phyloP scores from a whole-genome alignment of 345 rosid genomes.

The Brassica cretica region DNA sequence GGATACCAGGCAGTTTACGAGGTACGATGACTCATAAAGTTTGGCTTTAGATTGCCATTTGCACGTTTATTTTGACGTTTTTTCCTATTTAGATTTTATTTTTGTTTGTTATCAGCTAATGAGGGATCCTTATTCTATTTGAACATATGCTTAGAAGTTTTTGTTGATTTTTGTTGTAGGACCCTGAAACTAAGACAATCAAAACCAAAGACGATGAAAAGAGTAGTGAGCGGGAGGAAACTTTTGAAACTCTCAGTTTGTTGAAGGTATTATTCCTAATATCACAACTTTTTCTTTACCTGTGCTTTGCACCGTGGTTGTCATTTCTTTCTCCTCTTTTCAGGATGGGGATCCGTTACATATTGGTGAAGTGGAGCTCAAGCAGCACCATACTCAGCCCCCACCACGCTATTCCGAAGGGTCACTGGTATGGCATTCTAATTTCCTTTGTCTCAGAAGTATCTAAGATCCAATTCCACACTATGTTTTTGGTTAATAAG shows the following conservation, averaged over 20 bases:
- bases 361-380: slow-evolving; percentile 55
- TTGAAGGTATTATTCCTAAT: slow-evolving; percentile 54
- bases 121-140: slow-evolving; percentile 2
- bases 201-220: slow-evolving; percentile 51
- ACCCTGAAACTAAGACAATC: slow-evolving; percentile 60
- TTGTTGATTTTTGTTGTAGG: slow-evolving; percentile 49
- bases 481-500: slow-evolving; percentile 1
- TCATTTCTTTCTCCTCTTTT: slow-evolving; percentile 25
- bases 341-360: slow-evolving; percentile 65
- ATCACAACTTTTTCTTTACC: slow-evolving; percentile 2
- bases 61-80: slow-evolving; percentile 9
- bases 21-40: slow-evolving; percentile 50
- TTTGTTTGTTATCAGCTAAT: slow-evolving; percentile 17
- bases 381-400: slow-evolving; percentile 84
- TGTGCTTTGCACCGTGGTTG: background rate
- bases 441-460: slow-evolving; percentile 21
- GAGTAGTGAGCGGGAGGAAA: slow-evolving; percentile 44
- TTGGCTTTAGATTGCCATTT: slow-evolving; percentile 13
- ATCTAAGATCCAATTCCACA: background rate
- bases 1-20: slow-evolving; percentile 87
- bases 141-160: slow-evolving; percentile 13
- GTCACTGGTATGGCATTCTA: slow-evolving; percentile 63
- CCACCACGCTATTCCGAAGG: slow-evolving; percentile 89
- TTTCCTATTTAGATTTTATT: slow-evolving; percentile 3
- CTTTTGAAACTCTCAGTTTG: slow-evolving; percentile 56